phyloP scores from a whole-genome alignment of 2,329 filamentous ascomycete genomes.

The Aplosporella prunicola region DNA sequence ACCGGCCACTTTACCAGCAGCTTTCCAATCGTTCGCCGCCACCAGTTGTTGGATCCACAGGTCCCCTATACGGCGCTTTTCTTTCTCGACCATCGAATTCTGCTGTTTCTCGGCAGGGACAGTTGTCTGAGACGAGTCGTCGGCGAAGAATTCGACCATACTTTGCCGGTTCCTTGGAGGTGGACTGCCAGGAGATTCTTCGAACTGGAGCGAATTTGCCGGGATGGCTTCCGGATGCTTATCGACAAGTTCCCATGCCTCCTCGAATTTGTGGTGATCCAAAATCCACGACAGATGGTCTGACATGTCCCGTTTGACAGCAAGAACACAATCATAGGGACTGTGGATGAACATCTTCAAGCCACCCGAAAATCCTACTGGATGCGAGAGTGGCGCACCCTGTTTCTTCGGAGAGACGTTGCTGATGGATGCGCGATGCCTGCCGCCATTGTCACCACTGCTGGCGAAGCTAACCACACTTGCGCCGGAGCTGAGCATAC shows the following conservation, averaged over 20 bases:
- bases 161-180: constrained; percentile 31
- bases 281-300: constrained; percentile 84
- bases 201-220: constrained; percentile 26
- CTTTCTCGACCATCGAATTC: constrained; percentile 64
- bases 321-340: constrained; percentile 91
- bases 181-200: constrained; percentile 17
- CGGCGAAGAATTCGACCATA: constrained; percentile 60
- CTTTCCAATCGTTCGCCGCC: constrained; percentile 61
- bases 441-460: constrained; percentile 25
- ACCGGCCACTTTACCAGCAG: constrained; percentile 71
- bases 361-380: constrained; percentile 45
- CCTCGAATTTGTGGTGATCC: constrained; percentile 68
- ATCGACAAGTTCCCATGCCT: constrained; percentile 83
- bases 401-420: constrained; percentile 14
- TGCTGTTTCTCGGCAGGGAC: constrained; percentile 50
- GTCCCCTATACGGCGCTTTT: constrained; percentile 86
- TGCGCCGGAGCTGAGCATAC: constrained; percentile 77
- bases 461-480: constrained; percentile 51
- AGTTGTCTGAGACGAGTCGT: constrained; percentile 56
- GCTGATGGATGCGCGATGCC: constrained; percentile 28
- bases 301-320: constrained; percentile 73
- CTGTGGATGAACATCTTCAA: constrained; percentile 90
- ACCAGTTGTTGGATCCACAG: constrained; percentile 86
- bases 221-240: constrained; percentile 67
- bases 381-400: constrained; percentile 24